Evolutionary conservation across 2,329 filamentous ascomycete genomes (phyloP).

Genomic region (Aspergillus nomiae): DNA sequence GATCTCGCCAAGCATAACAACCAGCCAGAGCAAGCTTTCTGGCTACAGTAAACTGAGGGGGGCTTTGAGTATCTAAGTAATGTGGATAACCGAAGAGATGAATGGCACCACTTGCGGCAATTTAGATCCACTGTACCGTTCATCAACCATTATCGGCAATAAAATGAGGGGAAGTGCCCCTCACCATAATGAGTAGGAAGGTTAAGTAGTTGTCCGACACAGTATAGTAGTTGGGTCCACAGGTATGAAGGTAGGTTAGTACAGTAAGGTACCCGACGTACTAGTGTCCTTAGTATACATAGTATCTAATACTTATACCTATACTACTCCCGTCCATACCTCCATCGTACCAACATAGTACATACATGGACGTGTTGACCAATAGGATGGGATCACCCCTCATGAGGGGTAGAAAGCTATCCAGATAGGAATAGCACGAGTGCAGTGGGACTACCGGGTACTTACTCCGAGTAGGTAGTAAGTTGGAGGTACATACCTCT

Average conservation of each 20-base stretch:
- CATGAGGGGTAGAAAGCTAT: conserved; percentile 17
- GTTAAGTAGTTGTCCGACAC: no score
- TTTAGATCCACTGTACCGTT: not conserved
- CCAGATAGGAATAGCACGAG: conserved; percentile 7
- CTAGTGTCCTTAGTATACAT: no score
- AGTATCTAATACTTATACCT: no score
- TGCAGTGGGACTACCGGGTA: no score
- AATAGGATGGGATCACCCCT: conserved; percentile 11
- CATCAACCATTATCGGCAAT: not conserved
- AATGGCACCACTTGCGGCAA: conserved; percentile 2
- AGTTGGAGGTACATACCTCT: no score
- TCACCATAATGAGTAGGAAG: not conserved
- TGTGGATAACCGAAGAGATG: not conserved
- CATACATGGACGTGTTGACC: not conserved
- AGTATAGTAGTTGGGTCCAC: no score
- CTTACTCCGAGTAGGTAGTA: no score
- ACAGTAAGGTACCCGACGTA: no score
- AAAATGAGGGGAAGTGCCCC: not conserved
- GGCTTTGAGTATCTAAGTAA: not conserved
- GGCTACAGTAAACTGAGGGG: not conserved
- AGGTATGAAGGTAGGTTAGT: no score
- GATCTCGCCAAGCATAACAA: not conserved
- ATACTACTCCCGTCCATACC: no score
- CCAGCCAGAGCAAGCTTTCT: not conserved
- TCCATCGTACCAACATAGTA: not conserved